These are phyloP conservation scores for Piedraia hortae DNA, from an alignment of 2,329 filamentous ascomycete genomes.

Conservation along the genomic window DNA sequence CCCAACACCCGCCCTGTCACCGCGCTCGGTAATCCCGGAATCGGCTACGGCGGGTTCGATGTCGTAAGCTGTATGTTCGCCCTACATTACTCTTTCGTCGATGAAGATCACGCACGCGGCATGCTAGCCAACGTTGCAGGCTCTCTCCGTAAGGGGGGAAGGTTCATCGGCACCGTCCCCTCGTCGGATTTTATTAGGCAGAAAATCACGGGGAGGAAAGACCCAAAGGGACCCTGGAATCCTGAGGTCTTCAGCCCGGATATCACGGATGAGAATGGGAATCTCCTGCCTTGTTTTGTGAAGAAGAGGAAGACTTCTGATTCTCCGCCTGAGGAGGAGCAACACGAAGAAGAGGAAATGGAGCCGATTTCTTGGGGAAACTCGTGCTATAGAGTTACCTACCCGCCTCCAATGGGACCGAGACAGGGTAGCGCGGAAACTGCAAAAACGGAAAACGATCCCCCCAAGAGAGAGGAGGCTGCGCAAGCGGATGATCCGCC, in stretches of 20 bases:
- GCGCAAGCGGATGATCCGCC: too few species aligned
- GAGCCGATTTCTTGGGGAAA: conserved; percentile 6
- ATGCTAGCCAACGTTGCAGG: conserved; percentile 89
- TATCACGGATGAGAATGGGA: conserved; percentile 8
- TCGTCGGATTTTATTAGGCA: conserved; percentile 75
- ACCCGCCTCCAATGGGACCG: conserved; percentile 1
- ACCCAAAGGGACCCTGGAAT: conserved; percentile 17
- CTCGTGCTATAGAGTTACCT: neutral
- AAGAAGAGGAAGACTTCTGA: too few species aligned
- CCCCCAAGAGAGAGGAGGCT: too few species aligned
- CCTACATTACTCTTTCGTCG: conserved; percentile 96
- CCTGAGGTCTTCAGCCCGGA: conserved; percentile 17
- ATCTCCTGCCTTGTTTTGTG: too few species aligned
- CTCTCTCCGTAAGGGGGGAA: conserved; percentile 71
- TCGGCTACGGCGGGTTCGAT: conserved; percentile 56
- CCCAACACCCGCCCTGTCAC: conserved; percentile 27
- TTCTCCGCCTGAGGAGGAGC: conserved; percentile 14
- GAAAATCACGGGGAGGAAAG: conserved; percentile 4
- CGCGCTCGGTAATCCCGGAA: conserved; percentile 37
- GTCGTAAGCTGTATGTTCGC: conserved; percentile 98
- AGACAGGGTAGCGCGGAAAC: neutral
- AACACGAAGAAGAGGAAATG: conserved; percentile 15
- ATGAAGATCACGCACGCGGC: conserved; percentile 58
- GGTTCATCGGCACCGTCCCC: conserved; percentile 88
- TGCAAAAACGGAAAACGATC: conserved; percentile 1